These are phyloP conservation scores for Alternaria gansuensis DNA, from an alignment of 2,329 filamentous ascomycete genomes.

Conservation along the genomic window DNA sequence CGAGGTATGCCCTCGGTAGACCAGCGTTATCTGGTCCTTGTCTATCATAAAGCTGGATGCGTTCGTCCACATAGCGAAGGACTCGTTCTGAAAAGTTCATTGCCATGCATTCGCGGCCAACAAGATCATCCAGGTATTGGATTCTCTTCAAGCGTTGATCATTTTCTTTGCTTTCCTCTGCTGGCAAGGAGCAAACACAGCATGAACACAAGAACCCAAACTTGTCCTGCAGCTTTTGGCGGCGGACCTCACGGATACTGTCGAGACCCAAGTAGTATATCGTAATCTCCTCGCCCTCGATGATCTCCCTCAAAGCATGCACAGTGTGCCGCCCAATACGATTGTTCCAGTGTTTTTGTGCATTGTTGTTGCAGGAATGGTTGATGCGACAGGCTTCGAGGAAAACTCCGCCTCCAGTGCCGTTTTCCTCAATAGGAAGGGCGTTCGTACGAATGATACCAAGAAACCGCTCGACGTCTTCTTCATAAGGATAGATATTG, in stretches of 20 bases:
- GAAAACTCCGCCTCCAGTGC: constrained; percentile 46
- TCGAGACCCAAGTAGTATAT: constrained; percentile 44
- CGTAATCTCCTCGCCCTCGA: constrained; percentile 48
- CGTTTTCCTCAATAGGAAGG: constrained; percentile 40
- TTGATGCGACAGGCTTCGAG: constrained; percentile 51
- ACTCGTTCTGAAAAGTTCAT: too few relatives aligned
- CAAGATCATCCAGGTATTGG: constrained; percentile 31
- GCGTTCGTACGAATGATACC: constrained; percentile 48
- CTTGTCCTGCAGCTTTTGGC: constrained; percentile 34
- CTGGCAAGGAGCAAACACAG: constrained; percentile 50
- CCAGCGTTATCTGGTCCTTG: too few relatives aligned
- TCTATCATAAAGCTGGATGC: too few relatives aligned
- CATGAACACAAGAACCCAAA: constrained; percentile 52
- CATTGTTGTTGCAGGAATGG: constrained; percentile 52
- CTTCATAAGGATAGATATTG: constrained; percentile 37
- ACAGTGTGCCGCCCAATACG: constrained; percentile 43
- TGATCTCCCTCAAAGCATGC: constrained; percentile 49
- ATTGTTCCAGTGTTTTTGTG: constrained; percentile 50
- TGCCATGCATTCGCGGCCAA: too few relatives aligned
- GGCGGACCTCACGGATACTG: constrained; percentile 36
- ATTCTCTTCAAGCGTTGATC: constrained; percentile 43
- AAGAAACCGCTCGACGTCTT: constrained; percentile 26
- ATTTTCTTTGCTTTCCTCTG: constrained; percentile 42
- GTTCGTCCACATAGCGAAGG: too few relatives aligned
- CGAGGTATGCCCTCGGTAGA: too few relatives aligned